These are phyloP conservation scores for Penicillium maclennaniae DNA, from an alignment of 495 filamentous ascomycete species.

Conservation along the genomic window DNA sequence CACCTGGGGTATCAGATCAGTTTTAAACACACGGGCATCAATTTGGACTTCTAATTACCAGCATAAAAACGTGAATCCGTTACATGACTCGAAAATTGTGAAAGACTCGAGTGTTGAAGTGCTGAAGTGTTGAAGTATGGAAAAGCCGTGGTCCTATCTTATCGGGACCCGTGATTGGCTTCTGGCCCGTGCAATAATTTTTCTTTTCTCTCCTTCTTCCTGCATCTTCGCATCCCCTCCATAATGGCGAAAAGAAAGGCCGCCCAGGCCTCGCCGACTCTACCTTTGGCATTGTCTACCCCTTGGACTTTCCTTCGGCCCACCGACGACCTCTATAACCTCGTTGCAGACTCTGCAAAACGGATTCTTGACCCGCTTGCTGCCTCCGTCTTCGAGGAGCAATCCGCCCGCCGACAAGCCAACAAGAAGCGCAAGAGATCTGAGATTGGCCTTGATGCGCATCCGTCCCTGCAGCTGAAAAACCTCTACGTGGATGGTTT, in stretches of 20 bases:
- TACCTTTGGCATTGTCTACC: conserved; percentile 26
- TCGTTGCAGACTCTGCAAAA: conserved; percentile 68
- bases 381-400: conserved; percentile 58
- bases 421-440: conserved; percentile 65
- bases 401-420: conserved; percentile 54
- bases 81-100: not conserved
- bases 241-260: conserved; percentile 20
- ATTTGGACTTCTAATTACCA: too few relatives aligned
- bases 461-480: conserved; percentile 59
- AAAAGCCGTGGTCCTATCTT: conserved; percentile 18
- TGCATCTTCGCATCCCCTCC: not conserved
- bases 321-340: conserved; percentile 53
- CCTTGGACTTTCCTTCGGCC: conserved; percentile 66
- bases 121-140: not conserved
- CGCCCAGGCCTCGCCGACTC: conserved; percentile 1
- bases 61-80: not conserved
- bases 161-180: conserved; percentile 18
- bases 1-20: too few relatives aligned
- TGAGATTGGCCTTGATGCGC: conserved; percentile 35
- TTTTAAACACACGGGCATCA: too few relatives aligned
- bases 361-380: conserved; percentile 73
- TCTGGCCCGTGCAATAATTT: conserved; percentile 20
- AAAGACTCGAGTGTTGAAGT: not conserved
- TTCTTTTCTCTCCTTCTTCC: conserved; percentile 9
- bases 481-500: conserved; percentile 86